Evolutionary conservation across 140 eudicot species (phyloP), one percentile per base, ranked within the genome.

Genomic region (Anethum foeniculum): DNA sequence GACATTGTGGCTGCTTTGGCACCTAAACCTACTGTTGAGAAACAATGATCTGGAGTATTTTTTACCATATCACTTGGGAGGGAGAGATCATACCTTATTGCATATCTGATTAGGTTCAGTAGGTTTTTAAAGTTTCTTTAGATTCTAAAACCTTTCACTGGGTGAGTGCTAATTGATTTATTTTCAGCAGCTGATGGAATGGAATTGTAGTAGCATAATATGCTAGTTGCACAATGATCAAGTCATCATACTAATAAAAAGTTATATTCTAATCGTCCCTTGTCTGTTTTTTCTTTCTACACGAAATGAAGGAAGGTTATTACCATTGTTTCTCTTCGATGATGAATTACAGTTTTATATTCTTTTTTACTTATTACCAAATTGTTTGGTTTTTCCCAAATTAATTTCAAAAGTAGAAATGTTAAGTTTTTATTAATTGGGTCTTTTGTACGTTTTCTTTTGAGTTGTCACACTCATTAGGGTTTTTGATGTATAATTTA

Each of bases 71-170:
- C 25, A 62, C 34, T 0, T 27, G 27, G 71, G 16, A 25, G 12
- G 13, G 30, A 62, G 16, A 25, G 10, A 11, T 62, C 15, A 62
- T 62, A 23, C 13, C 71, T 23, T 9, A 62, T 9, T 23, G 71
- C 71, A 62, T 27, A 23, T 23, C 27, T 60, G 30, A 11, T 62
- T 8, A 60, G 30, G 71, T 62, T 62, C 34, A 62, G 30, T 62
- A 62, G 34, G 71, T 62, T 9, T 62, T 54, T 32, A 7, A 27
- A 15, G 39, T 30, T 68, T 14, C 39, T 68, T 27, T 68, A 18
- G 74, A 68, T 30, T 27, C 44, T 67, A 67, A 67, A 27, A 65
- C 72, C 72, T 67, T 60, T 60, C 13, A n/a, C 32, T 60, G 68
- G n/a, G 30, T 19, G 68, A 7, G 15, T 51, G 60, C 19, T 16